Evolutionary conservation across 352 stramenopile genomes (phyloP).

Genomic region (Thalassiosira exigua): DNA sequence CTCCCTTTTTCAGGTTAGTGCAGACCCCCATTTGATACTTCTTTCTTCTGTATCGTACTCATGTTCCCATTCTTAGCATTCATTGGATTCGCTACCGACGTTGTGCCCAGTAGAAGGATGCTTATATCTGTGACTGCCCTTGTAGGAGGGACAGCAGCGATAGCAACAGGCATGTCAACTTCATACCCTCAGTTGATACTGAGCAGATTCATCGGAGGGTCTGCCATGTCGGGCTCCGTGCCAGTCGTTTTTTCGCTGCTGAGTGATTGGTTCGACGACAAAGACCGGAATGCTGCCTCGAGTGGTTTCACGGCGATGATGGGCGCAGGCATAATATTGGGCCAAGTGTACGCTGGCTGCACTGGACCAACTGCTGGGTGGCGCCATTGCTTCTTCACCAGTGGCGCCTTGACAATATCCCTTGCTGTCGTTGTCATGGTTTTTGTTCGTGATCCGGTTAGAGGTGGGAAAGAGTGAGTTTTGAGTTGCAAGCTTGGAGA

Average conservation of each 20-base stretch:
- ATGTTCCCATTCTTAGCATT: conserved; percentile 63
- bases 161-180: conserved; percentile 44
- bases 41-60: too few species aligned
- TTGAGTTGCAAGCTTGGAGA: conserved; percentile 64
- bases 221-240: conserved; percentile 71
- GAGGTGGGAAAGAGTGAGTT: conserved; percentile 72
- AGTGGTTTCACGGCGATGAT: conserved; percentile 76
- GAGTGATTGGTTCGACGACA: conserved; percentile 71
- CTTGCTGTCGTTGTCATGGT: conserved; percentile 43
- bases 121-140: conserved; percentile 65
- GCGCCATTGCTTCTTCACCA: conserved; percentile 66
- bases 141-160: conserved; percentile 39
- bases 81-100: conserved; percentile 75
- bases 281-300: conserved; percentile 74
- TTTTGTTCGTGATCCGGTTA: conserved; percentile 67
- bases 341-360: conserved; percentile 73
- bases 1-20: too few species aligned
- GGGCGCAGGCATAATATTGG: conserved; percentile 72
- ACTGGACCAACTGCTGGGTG: conserved; percentile 57
- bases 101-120: conserved; percentile 58
- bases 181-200: conserved; percentile 66
- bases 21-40: too few species aligned
- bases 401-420: conserved; percentile 38
- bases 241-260: conserved; percentile 75
- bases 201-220: conserved; percentile 60